Evolutionary conservation across 2,329 filamentous ascomycete species (phyloP), one percentile per base, ranked within the genome.

Genomic region (Lachnellula willkommii): DNA sequence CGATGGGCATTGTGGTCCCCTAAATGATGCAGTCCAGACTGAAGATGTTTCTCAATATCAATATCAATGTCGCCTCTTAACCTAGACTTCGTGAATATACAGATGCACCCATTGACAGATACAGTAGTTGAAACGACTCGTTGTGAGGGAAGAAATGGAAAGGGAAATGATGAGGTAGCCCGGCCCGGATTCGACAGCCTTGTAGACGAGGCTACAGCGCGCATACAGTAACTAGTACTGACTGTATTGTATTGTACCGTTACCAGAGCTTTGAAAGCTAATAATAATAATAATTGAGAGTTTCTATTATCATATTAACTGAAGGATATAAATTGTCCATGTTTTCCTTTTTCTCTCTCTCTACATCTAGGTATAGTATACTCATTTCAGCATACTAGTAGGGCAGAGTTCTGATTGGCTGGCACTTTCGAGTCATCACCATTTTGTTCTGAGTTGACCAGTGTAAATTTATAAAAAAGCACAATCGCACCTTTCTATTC

Each of bases 1-100:
- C 66, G 55, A 87, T 72, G 26, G 66, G 47, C 69, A 71, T 71
- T 47, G 36, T 39, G n/a, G 20, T 5, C 14, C 15, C 24, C 20
- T 47, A 28, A 14, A 48, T 52, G 52, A 28, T 53, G 35, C 47
- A 17, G 15, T 17, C 42, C 22, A 12, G 22, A 20, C 11, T 24
- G n/a, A 22, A 22, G 2, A 45, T 24, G 17, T 20, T 7, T 12
- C 20, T 20, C 20, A 20, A 20, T 20, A 20, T 42, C 39, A 8
- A 17, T 42, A 7, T 17, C 15, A 42, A 42, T 3, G 1, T 8
- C 28, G 28, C 9, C 9, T 4, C 9, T 32, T 32, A 9, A 2
- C 28, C 28, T 9, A 11, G 28, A 32, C 28, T 11, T 32, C 11
- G 11, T 11, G 9, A 12, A 11, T 12, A 32, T 7, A 40, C 26